Conservation (phyloP, 75 land plant species). For the Adiantum capillusveneris region DNA sequence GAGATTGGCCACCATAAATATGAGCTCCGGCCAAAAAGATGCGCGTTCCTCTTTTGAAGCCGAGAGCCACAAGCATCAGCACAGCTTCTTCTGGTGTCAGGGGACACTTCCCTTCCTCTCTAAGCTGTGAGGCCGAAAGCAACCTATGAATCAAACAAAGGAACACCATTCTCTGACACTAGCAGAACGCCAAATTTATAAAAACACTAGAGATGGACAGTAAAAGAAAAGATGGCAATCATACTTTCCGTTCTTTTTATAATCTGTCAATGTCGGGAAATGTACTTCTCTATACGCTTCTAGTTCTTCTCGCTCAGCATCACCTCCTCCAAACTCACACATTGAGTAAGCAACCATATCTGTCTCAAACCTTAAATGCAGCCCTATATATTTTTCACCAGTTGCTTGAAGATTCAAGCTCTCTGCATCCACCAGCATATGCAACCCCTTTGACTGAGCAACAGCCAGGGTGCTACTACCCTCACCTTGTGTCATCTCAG, state of each 20-base stretch:
- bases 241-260: constrained; percentile 56
- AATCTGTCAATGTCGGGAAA: constrained; percentile 59
- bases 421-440: constrained; percentile 4
- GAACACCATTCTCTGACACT: no score
- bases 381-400: constrained; percentile 49
- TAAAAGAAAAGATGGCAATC: constrained; percentile 5
- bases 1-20: constrained; percentile 71
- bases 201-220: neutral
- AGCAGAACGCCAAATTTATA: neutral
- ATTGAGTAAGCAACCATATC: constrained; percentile 98
- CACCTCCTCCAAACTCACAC: constrained; percentile 98
- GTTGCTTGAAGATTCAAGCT: constrained; percentile 17
- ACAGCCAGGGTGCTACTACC: neutral
- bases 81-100: constrained; percentile 90
- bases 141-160: constrained; percentile 46
- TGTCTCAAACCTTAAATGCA: constrained; percentile 92
- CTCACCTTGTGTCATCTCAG: constrained; percentile 11
- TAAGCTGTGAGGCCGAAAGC: constrained; percentile 44
- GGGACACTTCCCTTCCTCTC: constrained; percentile 81
- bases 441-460: neutral
- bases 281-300: constrained; percentile 72
- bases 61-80: constrained; percentile 89
- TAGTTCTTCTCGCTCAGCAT: constrained; percentile 57
- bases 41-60: constrained; percentile 81
- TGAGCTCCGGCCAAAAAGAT: constrained; percentile 89